Evolutionary conservation across 805 yeast species (phyloP).

Genomic region (Starmerella roubikii): DNA sequence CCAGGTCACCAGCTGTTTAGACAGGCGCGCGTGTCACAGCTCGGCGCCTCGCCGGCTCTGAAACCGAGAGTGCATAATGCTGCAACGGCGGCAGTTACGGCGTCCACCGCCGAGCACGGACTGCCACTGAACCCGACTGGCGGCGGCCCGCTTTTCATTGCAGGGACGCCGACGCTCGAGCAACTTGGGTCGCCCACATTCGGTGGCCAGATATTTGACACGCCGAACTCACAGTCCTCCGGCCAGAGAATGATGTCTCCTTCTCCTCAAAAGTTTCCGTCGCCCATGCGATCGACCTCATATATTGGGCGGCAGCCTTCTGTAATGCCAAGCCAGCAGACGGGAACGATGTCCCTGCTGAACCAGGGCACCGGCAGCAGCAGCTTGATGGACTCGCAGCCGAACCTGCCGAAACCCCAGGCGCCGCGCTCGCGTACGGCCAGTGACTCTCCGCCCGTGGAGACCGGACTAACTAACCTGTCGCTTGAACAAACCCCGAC

Average conservation of each 20-base stretch:
- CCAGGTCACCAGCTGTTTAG: slow-evolving; percentile 76
- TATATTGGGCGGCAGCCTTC: too few relatives aligned
- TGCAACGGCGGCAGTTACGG: background rate
- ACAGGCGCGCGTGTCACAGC: slow-evolving; percentile 20
- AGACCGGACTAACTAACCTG: slow-evolving; percentile 10
- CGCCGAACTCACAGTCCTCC: background rate
- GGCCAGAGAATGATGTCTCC: background rate
- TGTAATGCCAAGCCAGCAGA: too few relatives aligned
- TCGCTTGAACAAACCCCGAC: slow-evolving; percentile 1
- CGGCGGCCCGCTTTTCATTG: too few relatives aligned
- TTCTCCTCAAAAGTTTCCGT: background rate
- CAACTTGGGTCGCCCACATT: too few relatives aligned
- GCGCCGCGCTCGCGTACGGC: slow-evolving; percentile 1
- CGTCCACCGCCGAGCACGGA: background rate
- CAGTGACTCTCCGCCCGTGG: slow-evolving; percentile 4
- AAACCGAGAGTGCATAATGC: slow-evolving; percentile 15
- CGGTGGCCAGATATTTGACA: background rate
- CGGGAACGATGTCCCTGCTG: background rate
- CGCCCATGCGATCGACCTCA: too few relatives aligned
- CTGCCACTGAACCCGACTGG: background rate
- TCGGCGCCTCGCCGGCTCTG: slow-evolving; percentile 18
- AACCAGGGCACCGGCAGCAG: background rate
- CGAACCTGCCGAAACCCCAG: slow-evolving; percentile 2
- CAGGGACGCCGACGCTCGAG: too few relatives aligned
- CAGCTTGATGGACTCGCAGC: background rate